Evolutionary conservation across 2,329 filamentous ascomycete genomes (phyloP).

Genomic region (Xylariomycetidae sp.): DNA sequence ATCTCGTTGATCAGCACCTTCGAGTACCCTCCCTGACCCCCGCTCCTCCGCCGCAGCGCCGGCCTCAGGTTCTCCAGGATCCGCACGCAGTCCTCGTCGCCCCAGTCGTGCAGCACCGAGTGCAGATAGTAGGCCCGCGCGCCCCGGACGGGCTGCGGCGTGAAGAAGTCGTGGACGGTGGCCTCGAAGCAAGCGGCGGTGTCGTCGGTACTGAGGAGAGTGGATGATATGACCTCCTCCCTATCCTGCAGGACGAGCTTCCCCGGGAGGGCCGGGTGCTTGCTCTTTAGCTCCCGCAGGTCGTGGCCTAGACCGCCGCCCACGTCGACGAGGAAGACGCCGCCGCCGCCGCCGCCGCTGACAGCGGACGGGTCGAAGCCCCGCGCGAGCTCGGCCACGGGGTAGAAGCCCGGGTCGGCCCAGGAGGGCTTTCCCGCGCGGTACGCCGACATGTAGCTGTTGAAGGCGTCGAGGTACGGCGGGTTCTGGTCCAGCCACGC

Average conservation of each 20-base stretch:
- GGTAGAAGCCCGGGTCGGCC: slow-evolving; percentile 28
- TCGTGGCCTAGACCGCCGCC: slow-evolving; percentile 37
- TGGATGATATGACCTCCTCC: slow-evolving; percentile 15
- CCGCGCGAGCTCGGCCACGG: slow-evolving; percentile 12
- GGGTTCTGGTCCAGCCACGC: slow-evolving; percentile 31
- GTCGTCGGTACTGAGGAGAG: too few relatives aligned
- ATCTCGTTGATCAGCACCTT: slow-evolving; percentile 38
- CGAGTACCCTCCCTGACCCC: slow-evolving; percentile 30
- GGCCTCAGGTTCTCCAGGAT: slow-evolving; percentile 28
- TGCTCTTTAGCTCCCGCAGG: slow-evolving; percentile 25
- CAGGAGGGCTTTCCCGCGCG: slow-evolving; percentile 32
- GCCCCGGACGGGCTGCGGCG: slow-evolving; percentile 21
- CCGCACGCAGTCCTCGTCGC: slow-evolving; percentile 25
- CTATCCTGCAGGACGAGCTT: slow-evolving; percentile 34
- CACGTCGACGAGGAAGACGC: slow-evolving; percentile 34
- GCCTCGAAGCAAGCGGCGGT: slow-evolving; percentile 9
- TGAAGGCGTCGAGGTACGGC: slow-evolving; percentile 29
- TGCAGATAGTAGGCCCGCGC: slow-evolving; percentile 26
- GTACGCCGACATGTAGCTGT: slow-evolving; percentile 33
- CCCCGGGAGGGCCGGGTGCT: slow-evolving; percentile 25
- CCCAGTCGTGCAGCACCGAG: slow-evolving; percentile 33
- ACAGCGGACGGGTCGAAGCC: slow-evolving; percentile 14
- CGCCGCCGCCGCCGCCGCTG: too few relatives aligned
- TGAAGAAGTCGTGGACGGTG: slow-evolving; percentile 24
- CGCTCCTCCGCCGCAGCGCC: slow-evolving; percentile 25